Evolutionary conservation across 2,329 filamentous ascomycete species (phyloP).

Genomic region (Microsporum audouinii): DNA sequence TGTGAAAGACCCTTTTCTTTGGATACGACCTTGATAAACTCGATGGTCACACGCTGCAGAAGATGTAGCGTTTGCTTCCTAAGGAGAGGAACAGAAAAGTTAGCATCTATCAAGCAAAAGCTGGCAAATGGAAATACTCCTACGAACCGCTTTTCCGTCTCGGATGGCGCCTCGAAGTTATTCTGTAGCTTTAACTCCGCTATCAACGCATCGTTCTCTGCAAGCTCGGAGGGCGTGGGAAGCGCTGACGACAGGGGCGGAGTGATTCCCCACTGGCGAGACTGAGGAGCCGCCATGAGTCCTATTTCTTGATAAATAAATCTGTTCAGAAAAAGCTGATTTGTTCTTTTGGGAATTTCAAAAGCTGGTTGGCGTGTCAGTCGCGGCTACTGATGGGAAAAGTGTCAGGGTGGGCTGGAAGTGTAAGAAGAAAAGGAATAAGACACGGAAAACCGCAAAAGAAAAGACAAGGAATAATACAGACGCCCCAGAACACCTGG

Average conservation of each 20-base stretch:
- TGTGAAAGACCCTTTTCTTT: constrained; percentile 61
- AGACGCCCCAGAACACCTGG: neutral
- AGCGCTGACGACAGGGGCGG: constrained; percentile 67
- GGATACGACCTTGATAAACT: constrained; percentile 77
- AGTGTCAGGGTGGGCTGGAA: neutral
- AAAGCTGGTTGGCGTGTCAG: neutral
- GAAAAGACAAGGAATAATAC: neutral
- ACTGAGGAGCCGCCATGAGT: constrained; percentile 27
- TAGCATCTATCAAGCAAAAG: neutral
- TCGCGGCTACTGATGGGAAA: neutral
- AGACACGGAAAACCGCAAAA: neutral
- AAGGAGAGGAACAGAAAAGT: neutral
- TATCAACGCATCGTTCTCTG: constrained; percentile 66
- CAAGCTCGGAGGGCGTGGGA: constrained; percentile 65
- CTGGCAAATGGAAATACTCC: neutral
- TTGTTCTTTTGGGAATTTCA: neutral
- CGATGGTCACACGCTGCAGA: constrained; percentile 67
- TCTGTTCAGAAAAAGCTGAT: neutral
- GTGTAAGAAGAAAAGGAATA: neutral
- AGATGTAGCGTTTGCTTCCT: constrained; percentile 63
- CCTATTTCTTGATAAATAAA: neutral
- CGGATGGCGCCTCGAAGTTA: constrained; percentile 76
- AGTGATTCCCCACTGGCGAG: constrained; percentile 60
- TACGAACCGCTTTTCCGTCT: constrained; percentile 66
- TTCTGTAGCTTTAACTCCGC: constrained; percentile 78